Base-by-base conservation (phyloP, 1,284 basidiomycete genomes). In the Exobasidium cylindrosporum region DNA sequence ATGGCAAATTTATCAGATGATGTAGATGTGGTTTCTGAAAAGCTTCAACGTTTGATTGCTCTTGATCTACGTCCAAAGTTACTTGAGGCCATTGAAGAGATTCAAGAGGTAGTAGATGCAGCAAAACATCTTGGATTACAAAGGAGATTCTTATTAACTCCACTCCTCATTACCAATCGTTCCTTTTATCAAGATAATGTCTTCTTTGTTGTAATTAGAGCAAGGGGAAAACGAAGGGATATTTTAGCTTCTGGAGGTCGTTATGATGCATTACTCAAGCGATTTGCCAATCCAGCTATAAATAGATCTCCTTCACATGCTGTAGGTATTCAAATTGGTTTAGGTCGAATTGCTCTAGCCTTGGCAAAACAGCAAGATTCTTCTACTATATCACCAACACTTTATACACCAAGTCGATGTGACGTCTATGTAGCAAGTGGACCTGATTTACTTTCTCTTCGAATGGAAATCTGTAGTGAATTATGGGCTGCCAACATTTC, bases 401-500 rank as follows among this genome's bases (percentile, higher is more conserved):
- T 87, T 67, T 92, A 89, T 88, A 90, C 89, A 77, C 89, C 91
- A 21, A 85, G 90, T 13, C 84, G 90, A 44, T 92, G 90, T 68
- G 91, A 85, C 67, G 84, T 85, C 23, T 86, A 85, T 64, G 81
- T 93, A 14, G 87, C 90, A 23, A 90, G 89, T 68, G 87, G 89
- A 60, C 83, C 86, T 0, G 90, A 90, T 11, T 84, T 87, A 71
- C 81, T 92, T 28, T 84, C 87, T 64, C 89, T 90, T 55, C 84
- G 91, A 30, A 83, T 92, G 23, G 89, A 92, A 72, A 84, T 92
- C 14, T 88, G 87, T 6, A 83, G 88, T 1, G 84, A 88, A 65
- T 82, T 93, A 26, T 93, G 91, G 91, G 84, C 87, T 66, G 84
- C 90, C 70, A 86, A 86, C 56, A 91, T 93, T 74, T 89, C 89